Evolutionary conservation across 2,329 filamentous ascomycete species (phyloP).

Genomic region (Phoma sp.): DNA sequence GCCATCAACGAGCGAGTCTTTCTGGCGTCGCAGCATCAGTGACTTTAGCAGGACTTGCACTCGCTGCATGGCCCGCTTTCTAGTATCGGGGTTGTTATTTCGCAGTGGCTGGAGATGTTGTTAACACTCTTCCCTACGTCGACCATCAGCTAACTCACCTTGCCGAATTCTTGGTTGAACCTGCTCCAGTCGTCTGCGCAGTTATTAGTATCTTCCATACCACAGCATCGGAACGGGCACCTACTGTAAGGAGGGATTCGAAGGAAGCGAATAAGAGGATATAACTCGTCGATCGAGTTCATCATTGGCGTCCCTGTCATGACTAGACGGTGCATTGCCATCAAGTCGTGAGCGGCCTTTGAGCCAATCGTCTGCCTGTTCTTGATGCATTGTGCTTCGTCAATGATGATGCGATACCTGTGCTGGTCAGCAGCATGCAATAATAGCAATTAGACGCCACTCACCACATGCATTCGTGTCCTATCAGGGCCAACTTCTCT

Average conservation of each 20-base stretch:
- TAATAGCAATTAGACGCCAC: conserved; percentile 31
- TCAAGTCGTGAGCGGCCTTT: conserved; percentile 64
- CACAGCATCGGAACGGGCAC: not conserved
- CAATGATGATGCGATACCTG: conserved; percentile 67
- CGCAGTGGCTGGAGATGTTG: conserved; percentile 48
- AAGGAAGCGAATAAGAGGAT: conserved; percentile 78
- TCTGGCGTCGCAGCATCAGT: conserved; percentile 82
- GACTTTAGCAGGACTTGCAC: conserved; percentile 79
- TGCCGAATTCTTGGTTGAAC: conserved; percentile 67
- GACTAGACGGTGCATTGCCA: conserved; percentile 71
- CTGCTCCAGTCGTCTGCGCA: conserved; percentile 22
- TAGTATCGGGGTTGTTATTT: conserved; percentile 38
- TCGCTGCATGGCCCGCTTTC: conserved; percentile 66
- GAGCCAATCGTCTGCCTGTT: conserved; percentile 70
- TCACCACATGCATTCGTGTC: conserved; percentile 63
- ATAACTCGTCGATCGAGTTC: conserved; percentile 81
- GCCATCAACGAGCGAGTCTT: conserved; percentile 79
- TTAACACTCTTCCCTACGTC: not conserved
- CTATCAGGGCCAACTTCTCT: conserved; percentile 58
- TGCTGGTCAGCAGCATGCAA: not conserved
- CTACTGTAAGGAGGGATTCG: conserved; percentile 72
- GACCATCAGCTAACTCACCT: conserved; percentile 18
- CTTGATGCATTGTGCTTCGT: conserved; percentile 84
- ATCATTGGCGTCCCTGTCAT: conserved; percentile 88
- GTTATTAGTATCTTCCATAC: too few relatives aligned